Conservation (phyloP, 352 stramenopile genomes). For the Phytophthora capsici region DNA sequence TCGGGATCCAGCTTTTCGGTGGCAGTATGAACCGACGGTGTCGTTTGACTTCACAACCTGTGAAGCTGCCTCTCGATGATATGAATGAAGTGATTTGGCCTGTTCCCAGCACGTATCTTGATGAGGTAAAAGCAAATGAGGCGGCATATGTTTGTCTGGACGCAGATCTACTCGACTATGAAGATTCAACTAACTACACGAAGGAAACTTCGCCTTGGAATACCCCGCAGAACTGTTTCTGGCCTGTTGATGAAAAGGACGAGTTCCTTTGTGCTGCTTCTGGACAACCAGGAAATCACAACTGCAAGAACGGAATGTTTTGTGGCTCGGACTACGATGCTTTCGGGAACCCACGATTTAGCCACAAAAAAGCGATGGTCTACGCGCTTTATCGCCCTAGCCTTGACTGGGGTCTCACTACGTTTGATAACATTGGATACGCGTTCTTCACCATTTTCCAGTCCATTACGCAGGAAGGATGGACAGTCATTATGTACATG, state of each 20-base stretch:
- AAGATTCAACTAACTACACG: conserved; percentile 48
- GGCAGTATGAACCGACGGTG: conserved; percentile 85
- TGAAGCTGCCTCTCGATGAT: conserved; percentile 57
- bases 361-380: conserved; percentile 48
- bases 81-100: conserved; percentile 52
- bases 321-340: conserved; percentile 79
- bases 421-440: conserved; percentile 92
- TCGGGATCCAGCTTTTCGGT: conserved; percentile 89
- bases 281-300: conserved; percentile 55
- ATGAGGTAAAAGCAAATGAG: conserved; percentile 45
- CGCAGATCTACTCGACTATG: conserved; percentile 52
- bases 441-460: conserved; percentile 95
- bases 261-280: conserved; percentile 67
- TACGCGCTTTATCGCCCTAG: conserved; percentile 57
- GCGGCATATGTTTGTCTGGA: conserved; percentile 47
- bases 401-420: conserved; percentile 92
- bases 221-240: conserved; percentile 88
- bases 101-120: conserved; percentile 53
- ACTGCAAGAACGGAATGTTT: conserved; percentile 42
- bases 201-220: conserved; percentile 80
- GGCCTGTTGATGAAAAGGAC: conserved; percentile 89
- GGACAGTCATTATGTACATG: conserved; percentile 94
- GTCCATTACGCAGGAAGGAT: conserved; percentile 94
- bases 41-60: conserved; percentile 75
- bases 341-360: conserved; percentile 75